These are phyloP conservation scores for Tilletia setariae DNA, from an alignment of 1,284 basidiomycete genomes.

Conservation along the genomic window DNA sequence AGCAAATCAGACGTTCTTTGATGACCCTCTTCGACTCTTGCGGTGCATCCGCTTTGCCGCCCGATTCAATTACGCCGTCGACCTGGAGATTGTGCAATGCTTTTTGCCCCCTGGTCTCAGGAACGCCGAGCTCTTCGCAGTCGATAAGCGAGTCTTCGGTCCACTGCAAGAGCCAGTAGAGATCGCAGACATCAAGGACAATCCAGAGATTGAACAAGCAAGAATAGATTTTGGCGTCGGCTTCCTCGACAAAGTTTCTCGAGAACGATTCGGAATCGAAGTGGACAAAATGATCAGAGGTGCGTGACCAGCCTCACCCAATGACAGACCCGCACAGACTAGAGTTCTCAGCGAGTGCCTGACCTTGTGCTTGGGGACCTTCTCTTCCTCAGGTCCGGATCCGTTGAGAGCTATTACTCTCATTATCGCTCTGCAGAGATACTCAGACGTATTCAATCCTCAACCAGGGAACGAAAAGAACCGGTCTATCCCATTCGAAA, in stretches of 20 bases:
- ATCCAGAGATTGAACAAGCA: slow-evolving; percentile 62
- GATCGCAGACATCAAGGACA: not conserved
- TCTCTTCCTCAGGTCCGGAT: slow-evolving; percentile 29
- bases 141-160: slow-evolving; percentile 20
- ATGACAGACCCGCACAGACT: not conserved
- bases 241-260: slow-evolving; percentile 46
- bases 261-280: slow-evolving; percentile 54
- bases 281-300: slow-evolving; percentile 54
- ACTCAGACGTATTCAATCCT: slow-evolving; percentile 41
- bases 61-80: slow-evolving; percentile 78
- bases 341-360: too few relatives aligned
- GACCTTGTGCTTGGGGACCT: too few relatives aligned
- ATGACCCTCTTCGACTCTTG: slow-evolving; percentile 88
- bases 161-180: not conserved
- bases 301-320: not conserved
- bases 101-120: slow-evolving; percentile 19
- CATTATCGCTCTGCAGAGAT: slow-evolving; percentile 41
- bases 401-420: slow-evolving; percentile 40
- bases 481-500: not conserved
- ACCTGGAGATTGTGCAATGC: slow-evolving; percentile 63
- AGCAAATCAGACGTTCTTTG: slow-evolving; percentile 81
- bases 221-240: slow-evolving; percentile 61
- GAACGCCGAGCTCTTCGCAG: slow-evolving; percentile 27
- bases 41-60: slow-evolving; percentile 88
- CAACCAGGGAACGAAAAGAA: slow-evolving; percentile 20